These are phyloP conservation scores for Spinacia oleracea DNA, from an alignment of 179 eudicot species.

Conservation along the genomic window DNA sequence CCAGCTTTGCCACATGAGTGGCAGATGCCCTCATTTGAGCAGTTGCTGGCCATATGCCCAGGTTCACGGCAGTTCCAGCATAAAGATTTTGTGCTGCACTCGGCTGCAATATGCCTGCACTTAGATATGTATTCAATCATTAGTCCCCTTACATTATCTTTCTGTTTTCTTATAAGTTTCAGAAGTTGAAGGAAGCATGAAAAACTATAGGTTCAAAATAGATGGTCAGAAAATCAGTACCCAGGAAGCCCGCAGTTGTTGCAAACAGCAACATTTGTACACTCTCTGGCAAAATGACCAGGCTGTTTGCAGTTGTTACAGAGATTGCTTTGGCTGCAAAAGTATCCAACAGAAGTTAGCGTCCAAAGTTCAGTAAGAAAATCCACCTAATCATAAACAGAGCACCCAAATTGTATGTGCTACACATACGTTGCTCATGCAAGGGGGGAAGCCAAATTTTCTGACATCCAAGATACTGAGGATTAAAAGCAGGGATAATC, in stretches of 20 bases:
- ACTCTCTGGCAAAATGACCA: conserved; percentile 95
- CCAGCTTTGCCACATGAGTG: conserved; percentile 98
- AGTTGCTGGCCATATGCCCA: conserved; percentile 88
- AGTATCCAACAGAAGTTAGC: background rate
- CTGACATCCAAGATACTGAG: background rate
- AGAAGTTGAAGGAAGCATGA: background rate
- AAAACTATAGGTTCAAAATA: background rate
- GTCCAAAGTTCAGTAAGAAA: background rate
- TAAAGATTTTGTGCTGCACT: conserved; percentile 81
- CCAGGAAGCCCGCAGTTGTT: conserved; percentile 99
- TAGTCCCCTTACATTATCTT: background rate
- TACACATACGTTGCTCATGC: background rate
- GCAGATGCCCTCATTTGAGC: conserved; percentile 97
- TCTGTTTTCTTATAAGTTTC: background rate
- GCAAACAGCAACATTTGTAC: conserved; percentile 91
- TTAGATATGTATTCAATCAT: conserved; percentile 1
- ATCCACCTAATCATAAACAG: background rate
- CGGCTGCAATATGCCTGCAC: conserved; percentile 96
- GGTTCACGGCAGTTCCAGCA: conserved; percentile 99
- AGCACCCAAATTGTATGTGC: background rate
- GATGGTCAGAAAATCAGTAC: conserved; percentile 37
- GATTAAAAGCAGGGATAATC: too few relatives aligned
- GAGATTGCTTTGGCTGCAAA: conserved; percentile 69
- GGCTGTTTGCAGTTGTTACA: conserved; percentile 97
- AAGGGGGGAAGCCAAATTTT: background rate